Base-by-base conservation (phyloP, 1,284 basidiomycete species). In the Trichosporon faecale region DNA sequence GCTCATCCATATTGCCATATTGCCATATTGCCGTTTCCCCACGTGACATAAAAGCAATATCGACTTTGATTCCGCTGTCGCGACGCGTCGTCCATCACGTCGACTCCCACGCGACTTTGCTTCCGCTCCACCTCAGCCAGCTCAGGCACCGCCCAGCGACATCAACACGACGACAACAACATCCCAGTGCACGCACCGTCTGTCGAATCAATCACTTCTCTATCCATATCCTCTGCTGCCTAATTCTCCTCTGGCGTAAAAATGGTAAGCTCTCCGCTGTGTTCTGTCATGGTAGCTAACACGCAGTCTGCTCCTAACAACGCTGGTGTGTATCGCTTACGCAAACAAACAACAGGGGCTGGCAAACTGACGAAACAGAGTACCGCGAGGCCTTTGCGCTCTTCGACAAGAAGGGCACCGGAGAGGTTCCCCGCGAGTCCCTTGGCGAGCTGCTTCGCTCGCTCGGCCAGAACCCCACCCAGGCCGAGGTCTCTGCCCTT, bases 311-410 rank as follows among this genome's bases (percentile, higher is more conserved):
- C 72, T 61, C 68, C 72, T 31, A 73, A 73, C 72, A 73, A 73
- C 72, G 72, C 72, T 46, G 72, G 72, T 73, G 35, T 44, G 72
- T 73, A 0, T 14, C 14, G 3, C 3, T 1, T 9, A 11, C 35
- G 21, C 27, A 27, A 52, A 44, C 33, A 29, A 23, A n/a, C 23
- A 49, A 8, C 46, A 8, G 12, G n/a, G 1, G 14, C 18, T 7
- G 16, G 2, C 55, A 18, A n/a, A 27, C 68, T 66, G 23, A 69
- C 44, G 6, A 1, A 31, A 14, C 85, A 92, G 94, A 95, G 85
- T 95, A 94, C 88, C 93, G 94, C 79, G 95, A 98, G 84, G 95
- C 95, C 5, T 98, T 98, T 80, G 94, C 95, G 37, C 90, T 99
- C 29, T 98, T 98, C 82, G 96, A 99, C 86, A 99, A 99, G 86